A percentile compares a stretch with the other conserved stretches of the same genome.
These are phyloP conservation scores for Kwoniella bestiolae DNA, from an alignment of 768 basidiomycete genomes.

Conservation along the genomic window DNA sequence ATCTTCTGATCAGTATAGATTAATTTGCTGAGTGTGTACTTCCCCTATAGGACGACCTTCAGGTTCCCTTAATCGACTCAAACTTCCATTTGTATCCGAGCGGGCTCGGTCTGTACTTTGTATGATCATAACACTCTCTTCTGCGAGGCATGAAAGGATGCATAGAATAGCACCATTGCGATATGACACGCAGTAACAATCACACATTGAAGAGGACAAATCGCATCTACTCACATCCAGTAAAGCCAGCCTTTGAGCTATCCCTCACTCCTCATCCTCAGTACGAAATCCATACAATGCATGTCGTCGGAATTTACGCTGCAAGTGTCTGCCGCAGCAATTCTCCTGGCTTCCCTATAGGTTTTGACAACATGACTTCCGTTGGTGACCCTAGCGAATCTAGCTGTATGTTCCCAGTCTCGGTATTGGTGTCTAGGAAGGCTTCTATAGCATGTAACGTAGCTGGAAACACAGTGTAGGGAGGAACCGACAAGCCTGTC, in stretches of 20 bases:
- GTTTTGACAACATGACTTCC: slow-evolving; percentile 1
- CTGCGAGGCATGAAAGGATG: no score
- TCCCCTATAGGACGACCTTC: neutral
- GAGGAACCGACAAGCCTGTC: slow-evolving; percentile 12
- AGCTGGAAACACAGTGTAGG: slow-evolving; percentile 7
- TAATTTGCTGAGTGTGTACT: neutral
- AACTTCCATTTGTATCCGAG: neutral
- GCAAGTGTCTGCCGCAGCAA: neutral
- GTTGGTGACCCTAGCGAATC: neutral
- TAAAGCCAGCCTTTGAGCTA: no score
- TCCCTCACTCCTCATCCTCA: no score
- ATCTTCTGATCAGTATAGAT: neutral
- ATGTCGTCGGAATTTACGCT: neutral
- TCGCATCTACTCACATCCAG: no score
- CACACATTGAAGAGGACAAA: no score
- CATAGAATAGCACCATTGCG: no score
- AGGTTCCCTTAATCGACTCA: neutral
- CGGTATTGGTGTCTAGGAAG: slow-evolving; percentile 1
- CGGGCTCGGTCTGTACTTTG: neutral
- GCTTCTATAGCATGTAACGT: slow-evolving; percentile 4
- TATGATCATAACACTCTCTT: no score
- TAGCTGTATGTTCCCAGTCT: neutral
- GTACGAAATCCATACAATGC: no score
- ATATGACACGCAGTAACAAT: no score
- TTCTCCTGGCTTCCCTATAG: slow-evolving; percentile 11